A percentile compares a stretch with the other conserved stretches of the same genome.
Conservation (phyloP, 169 alveolate species). For the Plasmodium malariae region DNA sequence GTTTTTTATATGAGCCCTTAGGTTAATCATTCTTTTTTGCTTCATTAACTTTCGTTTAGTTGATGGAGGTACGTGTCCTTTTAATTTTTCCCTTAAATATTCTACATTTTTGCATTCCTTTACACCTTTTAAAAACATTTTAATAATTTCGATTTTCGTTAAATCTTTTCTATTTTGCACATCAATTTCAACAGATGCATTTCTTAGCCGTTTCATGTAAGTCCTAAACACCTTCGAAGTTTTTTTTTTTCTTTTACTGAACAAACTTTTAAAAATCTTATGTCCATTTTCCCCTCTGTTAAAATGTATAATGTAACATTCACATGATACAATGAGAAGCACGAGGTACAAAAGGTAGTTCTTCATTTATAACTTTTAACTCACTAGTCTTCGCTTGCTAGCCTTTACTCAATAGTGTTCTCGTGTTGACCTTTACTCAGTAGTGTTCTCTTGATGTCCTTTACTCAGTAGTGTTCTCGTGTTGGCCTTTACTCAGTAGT, state of each 20-base stretch:
- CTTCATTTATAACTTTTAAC: conserved; percentile 27
- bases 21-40: conserved; percentile 73
- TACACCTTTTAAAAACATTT: conserved; percentile 76
- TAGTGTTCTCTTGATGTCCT: too few relatives aligned
- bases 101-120: conserved; percentile 76
- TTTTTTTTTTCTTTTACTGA: not conserved
- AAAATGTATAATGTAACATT: conserved; percentile 10
- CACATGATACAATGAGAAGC: conserved; percentile 11
- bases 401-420: not conserved
- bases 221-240: not conserved
- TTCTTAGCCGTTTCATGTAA: conserved; percentile 70
- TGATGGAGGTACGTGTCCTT: conserved; percentile 72
- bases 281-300: not conserved
- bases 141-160: conserved; percentile 54
- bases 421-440: too few relatives aligned
- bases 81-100: conserved; percentile 46
- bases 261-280: not conserved
- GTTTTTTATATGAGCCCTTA: conserved; percentile 59
- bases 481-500: too few relatives aligned
- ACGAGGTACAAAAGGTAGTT: not conserved
- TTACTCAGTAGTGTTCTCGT: too few relatives aligned
- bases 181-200: conserved; percentile 74
- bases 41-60: conserved; percentile 73
- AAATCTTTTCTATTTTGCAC: conserved; percentile 70
- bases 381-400: not conserved